Base-by-base conservation (phyloP, 2,329 filamentous ascomycete genomes). In the Penicillium nordicum region DNA sequence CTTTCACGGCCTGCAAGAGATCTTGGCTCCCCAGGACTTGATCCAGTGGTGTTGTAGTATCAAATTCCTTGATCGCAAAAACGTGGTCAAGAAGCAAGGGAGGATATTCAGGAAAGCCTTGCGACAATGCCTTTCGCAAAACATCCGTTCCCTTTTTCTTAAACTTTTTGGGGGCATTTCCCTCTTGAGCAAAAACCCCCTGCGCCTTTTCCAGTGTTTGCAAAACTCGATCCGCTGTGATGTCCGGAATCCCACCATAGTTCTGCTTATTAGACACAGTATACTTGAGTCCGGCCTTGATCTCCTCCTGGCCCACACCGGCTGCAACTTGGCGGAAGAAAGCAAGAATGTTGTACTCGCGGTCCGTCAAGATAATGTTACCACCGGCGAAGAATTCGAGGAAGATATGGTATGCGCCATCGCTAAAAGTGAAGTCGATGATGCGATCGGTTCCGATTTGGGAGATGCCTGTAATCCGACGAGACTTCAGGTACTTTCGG, bases 361-460 rank as follows among this genome's bases (percentile, higher is more conserved):
- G 83, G 70, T 97, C 92, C 3, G 94, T 96, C 51, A 99, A 80
- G 59, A 99, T 90, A 58, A 99, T 88, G 71, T 99, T 99, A 44
- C 94, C 94, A 50, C 90, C 89, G 1, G 94, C 93, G 71, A 96
- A 99, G 77, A 99, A 99, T 76, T 99, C 94, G 29, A 99, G 79
- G 71, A 91, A 97, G 23, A 99, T 74, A 41, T 88, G 83, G 71
- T 95, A 97, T 64, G 87, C 82, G 11, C 94, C 94, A 78, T 97
- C 92, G 65, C 90, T 95, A 72, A 99, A 97, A 67, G 89, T 84
- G 52, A 99, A 86, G 72, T 97, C 91, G 51, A 99, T 87, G 59
- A 99, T 89, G 51, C 94, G 84, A 73, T 99, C 94, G 2, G 92
- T 97, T 47, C 94, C 94, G 49, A 99, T 84, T 74, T 99, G 94